These are phyloP conservation scores for Asterochloris sp. DNA, from an alignment of 139 green algal species.

Conservation along the genomic window DNA sequence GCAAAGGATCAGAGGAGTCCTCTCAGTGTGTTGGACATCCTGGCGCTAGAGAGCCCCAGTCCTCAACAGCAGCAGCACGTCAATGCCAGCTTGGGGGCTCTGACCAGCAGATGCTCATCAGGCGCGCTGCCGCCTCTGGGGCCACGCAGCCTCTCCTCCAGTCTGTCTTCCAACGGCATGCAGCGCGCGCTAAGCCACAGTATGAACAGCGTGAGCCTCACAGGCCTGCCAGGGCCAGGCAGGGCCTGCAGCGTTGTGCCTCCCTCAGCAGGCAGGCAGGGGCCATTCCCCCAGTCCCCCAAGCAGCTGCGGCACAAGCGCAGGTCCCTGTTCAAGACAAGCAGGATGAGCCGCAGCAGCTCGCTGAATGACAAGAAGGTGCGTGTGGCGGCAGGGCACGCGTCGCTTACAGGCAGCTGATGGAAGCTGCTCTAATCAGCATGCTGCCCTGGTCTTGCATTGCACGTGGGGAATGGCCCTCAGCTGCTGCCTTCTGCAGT, in stretches of 20 bases:
- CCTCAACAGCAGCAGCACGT: background rate
- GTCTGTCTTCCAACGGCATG: background rate
- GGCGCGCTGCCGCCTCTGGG: background rate
- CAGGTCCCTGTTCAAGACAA: background rate
- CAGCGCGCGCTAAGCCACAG: background rate
- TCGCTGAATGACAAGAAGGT: slow-evolving; percentile 24
- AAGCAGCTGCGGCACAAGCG: background rate
- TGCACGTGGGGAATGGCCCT: background rate
- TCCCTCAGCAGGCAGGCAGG: background rate
- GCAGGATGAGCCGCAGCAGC: slow-evolving; percentile 7
- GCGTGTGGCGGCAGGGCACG: too few relatives aligned
- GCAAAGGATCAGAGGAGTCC: background rate
- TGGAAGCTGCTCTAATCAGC: too few relatives aligned
- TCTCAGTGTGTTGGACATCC: slow-evolving; percentile 17
- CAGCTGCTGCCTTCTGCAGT: background rate
- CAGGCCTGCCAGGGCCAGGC: background rate
- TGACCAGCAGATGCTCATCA: background rate
- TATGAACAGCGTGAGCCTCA: background rate
- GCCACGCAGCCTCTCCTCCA: too few relatives aligned
- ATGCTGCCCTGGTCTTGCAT: too few relatives aligned
- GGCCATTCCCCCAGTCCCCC: background rate
- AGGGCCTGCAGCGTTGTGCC: background rate
- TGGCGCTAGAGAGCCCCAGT: background rate
- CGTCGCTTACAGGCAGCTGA: too few relatives aligned
- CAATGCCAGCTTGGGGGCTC: background rate